Percentiles rank a stretch among this genome's conserved stretches.
Conservation (phyloP, 2,329 filamentous ascomycete genomes). For the Chaetothyriales sp. region DNA sequence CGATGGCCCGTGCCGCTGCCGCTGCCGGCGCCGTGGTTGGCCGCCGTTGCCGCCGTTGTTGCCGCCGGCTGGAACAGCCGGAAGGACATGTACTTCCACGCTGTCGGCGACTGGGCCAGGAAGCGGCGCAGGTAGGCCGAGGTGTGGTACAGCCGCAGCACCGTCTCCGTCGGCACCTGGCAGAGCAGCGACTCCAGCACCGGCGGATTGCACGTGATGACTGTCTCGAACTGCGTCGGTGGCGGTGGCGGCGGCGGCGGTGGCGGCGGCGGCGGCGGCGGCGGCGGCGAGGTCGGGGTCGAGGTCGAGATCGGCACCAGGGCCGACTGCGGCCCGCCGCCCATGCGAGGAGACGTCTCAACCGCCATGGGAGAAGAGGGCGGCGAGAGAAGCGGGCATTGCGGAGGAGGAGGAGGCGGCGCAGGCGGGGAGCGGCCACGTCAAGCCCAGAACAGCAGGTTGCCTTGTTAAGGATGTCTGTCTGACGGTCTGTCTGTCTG, state of each 20-base stretch:
- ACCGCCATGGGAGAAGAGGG: neutral
- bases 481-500: no score
- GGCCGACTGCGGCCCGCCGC: neutral
- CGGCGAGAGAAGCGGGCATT: neutral
- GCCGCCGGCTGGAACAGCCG: slow-evolving; percentile 33
- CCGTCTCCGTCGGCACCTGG: slow-evolving; percentile 42
- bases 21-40: slow-evolving; percentile 15
- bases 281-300: neutral
- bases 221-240: neutral
- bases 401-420: neutral
- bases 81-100: slow-evolving; percentile 49
- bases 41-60: slow-evolving; percentile 21
- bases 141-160: slow-evolving; percentile 46
- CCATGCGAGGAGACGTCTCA: neutral
- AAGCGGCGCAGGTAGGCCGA: slow-evolving; percentile 42
- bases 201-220: slow-evolving; percentile 32
- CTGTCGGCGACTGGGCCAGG: slow-evolving; percentile 43
- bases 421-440: neutral
- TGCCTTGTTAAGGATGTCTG: neutral
- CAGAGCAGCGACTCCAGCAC: slow-evolving; percentile 46
- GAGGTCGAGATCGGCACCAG: neutral
- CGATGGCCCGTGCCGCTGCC: no score
- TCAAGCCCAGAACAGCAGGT: neutral
- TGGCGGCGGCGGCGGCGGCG: no score
- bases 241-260: no score